Evolutionary conservation across 1,284 basidiomycete genomes (phyloP).

Genomic region (Thecaphora thlaspeos): DNA sequence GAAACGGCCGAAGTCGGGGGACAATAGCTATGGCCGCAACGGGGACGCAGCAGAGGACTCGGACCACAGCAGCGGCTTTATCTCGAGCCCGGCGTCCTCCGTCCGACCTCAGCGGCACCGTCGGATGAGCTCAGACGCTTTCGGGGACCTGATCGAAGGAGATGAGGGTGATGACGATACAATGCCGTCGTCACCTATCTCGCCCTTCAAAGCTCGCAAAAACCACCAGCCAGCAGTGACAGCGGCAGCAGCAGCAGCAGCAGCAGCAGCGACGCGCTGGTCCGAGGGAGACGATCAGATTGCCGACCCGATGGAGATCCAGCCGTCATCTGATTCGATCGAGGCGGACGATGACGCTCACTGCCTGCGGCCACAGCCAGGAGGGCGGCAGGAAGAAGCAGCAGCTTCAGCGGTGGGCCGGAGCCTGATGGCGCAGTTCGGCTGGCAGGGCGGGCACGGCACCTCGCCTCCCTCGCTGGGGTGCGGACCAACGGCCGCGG

Average conservation of each 20-base stretch:
- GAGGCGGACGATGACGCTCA: too few relatives aligned
- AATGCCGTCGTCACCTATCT: not conserved
- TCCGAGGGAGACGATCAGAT: too few relatives aligned
- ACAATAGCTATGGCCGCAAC: slow-evolving; percentile 9
- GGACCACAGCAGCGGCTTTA: slow-evolving; percentile 19
- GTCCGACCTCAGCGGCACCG: slow-evolving; percentile 3
- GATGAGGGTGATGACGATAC: not conserved
- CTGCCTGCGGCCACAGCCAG: too few relatives aligned
- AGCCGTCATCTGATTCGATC: not conserved
- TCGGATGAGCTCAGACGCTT: slow-evolving; percentile 1
- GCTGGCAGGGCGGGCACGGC: not conserved
- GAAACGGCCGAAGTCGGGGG: slow-evolving; percentile 5
- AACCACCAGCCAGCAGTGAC: not conserved
- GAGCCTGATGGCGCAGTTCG: not conserved
- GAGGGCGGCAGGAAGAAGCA: too few relatives aligned
- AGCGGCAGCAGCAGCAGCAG: too few relatives aligned
- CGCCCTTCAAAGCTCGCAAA: not conserved
- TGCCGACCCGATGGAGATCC: too few relatives aligned
- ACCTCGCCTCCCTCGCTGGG: too few relatives aligned
- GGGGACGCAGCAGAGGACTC: slow-evolving; percentile 6
- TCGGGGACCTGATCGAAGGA: slow-evolving; percentile 1
- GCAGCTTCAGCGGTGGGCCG: not conserved
- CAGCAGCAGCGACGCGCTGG: too few relatives aligned
- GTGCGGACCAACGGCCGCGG: too few relatives aligned
- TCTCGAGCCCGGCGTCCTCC: slow-evolving; percentile 29